phyloP scores from a whole-genome alignment of 768 basidiomycete genomes.

The Clitopilus hobsonii region DNA sequence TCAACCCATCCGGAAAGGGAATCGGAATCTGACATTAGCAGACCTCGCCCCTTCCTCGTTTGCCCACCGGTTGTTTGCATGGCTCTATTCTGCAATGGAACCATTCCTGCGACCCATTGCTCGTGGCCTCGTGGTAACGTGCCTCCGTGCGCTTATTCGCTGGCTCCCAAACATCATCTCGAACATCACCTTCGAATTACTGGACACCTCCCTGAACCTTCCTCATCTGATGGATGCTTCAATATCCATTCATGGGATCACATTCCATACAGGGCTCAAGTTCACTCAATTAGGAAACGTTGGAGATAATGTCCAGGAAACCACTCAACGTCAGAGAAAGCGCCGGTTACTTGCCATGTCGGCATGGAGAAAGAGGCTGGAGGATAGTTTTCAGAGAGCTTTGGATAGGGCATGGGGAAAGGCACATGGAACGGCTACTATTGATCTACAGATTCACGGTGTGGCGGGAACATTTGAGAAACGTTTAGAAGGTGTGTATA shows the following conservation, averaged over 20 bases:
- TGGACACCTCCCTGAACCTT: conserved; percentile 47
- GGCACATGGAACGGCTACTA: conserved; percentile 50
- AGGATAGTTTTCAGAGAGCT: conserved; percentile 56
- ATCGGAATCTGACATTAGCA: conserved; percentile 39
- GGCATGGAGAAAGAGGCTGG: conserved; percentile 61
- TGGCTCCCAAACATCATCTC: conserved; percentile 67
- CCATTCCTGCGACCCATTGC: conserved; percentile 60
- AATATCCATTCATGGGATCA: conserved; percentile 45
- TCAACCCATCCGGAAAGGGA: conserved; percentile 27
- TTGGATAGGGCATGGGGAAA: conserved; percentile 67
- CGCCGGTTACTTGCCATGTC: conserved; percentile 43
- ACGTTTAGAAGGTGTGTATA: conserved; percentile 23
- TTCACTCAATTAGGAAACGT: conserved; percentile 47
- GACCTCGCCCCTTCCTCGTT: conserved; percentile 43
- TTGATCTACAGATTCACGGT: conserved; percentile 45
- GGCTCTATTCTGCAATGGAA: conserved; percentile 43
- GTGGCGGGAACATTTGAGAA: conserved; percentile 35
- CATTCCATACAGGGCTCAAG: conserved; percentile 48
- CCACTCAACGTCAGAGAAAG: conserved; percentile 15
- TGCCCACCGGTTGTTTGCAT: conserved; percentile 33
- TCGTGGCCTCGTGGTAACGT: conserved; percentile 48
- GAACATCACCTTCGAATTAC: conserved; percentile 63
- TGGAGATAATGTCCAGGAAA: conserved; percentile 16
- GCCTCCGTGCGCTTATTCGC: conserved; percentile 54
- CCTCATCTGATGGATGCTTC: conserved; percentile 46